These are phyloP conservation scores for Boletus patriciae DNA, from an alignment of 768 basidiomycete genomes.

Conservation along the genomic window DNA sequence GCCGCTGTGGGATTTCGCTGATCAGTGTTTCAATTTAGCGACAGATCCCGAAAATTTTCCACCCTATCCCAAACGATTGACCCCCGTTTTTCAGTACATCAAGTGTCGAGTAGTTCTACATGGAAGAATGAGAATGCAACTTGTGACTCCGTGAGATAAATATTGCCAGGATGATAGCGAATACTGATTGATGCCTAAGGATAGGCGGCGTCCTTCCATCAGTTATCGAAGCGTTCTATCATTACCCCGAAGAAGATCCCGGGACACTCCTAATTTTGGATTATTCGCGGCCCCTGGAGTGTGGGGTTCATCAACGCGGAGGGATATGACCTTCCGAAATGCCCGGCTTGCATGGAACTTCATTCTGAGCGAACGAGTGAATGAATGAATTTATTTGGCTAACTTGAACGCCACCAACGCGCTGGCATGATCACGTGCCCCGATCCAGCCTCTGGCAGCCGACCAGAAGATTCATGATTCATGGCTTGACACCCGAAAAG, in stretches of 20 bases:
- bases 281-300: slow-evolving; percentile 1
- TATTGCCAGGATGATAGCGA: not conserved
- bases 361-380: too few relatives aligned
- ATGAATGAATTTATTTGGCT: too few relatives aligned
- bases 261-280: not conserved
- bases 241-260: slow-evolving; percentile 1
- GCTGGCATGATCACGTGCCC: too few relatives aligned
- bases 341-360: slow-evolving; percentile 5
- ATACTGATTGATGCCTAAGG: not conserved
- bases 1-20: not conserved
- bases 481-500: slow-evolving; percentile 58
- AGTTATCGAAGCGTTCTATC: not conserved
- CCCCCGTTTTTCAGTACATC: not conserved
- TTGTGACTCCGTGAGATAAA: slow-evolving; percentile 8
- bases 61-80: not conserved
- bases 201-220: slow-evolving; percentile 3
- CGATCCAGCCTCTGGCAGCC: too few relatives aligned
- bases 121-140: not conserved
- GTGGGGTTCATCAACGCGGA: not conserved
- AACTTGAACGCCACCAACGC: too few relatives aligned
- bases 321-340: slow-evolving; percentile 4
- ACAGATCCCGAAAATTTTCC: slow-evolving; percentile 15
- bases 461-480: too few relatives aligned
- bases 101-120: not conserved
- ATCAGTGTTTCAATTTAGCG: too few relatives aligned